phyloP scores from a whole-genome alignment of 352 stramenopile species.

The Globisporangium takayamanum region DNA sequence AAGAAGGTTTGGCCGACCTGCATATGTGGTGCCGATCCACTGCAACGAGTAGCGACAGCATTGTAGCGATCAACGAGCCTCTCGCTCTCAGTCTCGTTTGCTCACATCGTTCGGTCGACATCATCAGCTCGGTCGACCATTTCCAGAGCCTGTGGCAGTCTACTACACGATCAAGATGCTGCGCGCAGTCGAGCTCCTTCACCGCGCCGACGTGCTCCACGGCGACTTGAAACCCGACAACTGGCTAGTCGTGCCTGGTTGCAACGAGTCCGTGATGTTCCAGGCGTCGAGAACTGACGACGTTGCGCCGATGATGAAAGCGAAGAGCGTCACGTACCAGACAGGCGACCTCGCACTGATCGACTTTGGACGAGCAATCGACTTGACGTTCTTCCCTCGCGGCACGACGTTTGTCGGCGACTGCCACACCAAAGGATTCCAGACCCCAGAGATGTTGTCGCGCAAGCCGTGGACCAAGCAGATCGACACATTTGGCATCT shows the following conservation, averaged over 20 bases:
- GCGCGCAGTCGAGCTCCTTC: constrained; percentile 54
- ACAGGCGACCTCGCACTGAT: constrained; percentile 64
- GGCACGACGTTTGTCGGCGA: constrained; percentile 59
- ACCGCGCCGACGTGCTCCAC: constrained; percentile 58
- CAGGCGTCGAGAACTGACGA: too few species aligned
- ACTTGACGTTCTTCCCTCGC: constrained; percentile 49
- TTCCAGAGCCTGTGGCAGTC: constrained; percentile 65
- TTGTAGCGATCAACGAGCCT: not conserved
- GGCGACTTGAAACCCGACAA: constrained; percentile 87
- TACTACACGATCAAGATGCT: constrained; percentile 84
- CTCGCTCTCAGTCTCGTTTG: not conserved
- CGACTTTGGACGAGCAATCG: constrained; percentile 81
- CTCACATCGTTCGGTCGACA: constrained; percentile 5
- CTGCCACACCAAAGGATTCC: constrained; percentile 81
- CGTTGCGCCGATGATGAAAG: constrained; percentile 1
- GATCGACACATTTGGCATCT: constrained; percentile 83
- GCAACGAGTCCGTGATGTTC: constrained; percentile 9
- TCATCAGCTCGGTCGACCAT: constrained; percentile 32
- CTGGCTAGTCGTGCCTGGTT: constrained; percentile 56
- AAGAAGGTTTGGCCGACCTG: constrained; percentile 38
- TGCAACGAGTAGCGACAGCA: not conserved
- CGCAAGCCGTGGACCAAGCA: constrained; percentile 69
- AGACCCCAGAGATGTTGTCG: constrained; percentile 81
- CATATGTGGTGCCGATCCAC: not conserved
- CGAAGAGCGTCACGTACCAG: constrained; percentile 16